Conservation (phyloP, 495 filamentous ascomycete genomes). For the Aspergillus cristatus region DNA sequence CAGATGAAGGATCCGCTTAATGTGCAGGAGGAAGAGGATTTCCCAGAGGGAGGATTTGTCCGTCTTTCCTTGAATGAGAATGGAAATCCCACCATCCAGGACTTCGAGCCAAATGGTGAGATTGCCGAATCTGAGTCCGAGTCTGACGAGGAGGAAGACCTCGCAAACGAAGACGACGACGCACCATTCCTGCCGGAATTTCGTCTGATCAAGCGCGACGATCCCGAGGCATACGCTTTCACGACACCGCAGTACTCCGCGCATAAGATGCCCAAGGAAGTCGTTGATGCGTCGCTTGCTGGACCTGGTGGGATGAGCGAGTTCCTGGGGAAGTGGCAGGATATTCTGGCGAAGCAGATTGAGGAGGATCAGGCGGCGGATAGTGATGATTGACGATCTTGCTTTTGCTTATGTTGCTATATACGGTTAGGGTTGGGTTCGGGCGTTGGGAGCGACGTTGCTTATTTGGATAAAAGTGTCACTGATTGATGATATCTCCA, state of each 20-base stretch:
- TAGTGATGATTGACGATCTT: slow-evolving; percentile 30
- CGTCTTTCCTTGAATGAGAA: slow-evolving; percentile 30
- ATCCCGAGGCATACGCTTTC: slow-evolving; percentile 82
- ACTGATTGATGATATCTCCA: no score
- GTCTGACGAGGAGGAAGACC: slow-evolving; percentile 28
- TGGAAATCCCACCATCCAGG: slow-evolving; percentile 4
- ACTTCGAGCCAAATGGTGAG: slow-evolving; percentile 1
- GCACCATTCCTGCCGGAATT: slow-evolving; percentile 63
- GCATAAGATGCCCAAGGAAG: slow-evolving; percentile 88
- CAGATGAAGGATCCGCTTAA: slow-evolving; percentile 49
- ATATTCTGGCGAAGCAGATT: slow-evolving; percentile 54
- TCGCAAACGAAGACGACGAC: slow-evolving; percentile 42
- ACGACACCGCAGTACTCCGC: slow-evolving; percentile 82
- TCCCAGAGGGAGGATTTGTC: slow-evolving; percentile 26
- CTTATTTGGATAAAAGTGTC: no score
- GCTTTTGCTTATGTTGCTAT: not conserved
- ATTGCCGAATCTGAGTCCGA: slow-evolving; percentile 11
- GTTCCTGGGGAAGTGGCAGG: slow-evolving; percentile 81
- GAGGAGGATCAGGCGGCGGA: slow-evolving; percentile 36
- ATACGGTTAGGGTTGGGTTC: no score
- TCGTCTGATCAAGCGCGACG: slow-evolving; percentile 69
- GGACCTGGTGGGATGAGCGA: slow-evolving; percentile 64
- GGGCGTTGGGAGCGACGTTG: slow-evolving; percentile 6
- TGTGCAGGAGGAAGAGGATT: slow-evolving; percentile 23
- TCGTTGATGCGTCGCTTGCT: slow-evolving; percentile 78